phyloP scores from a whole-genome alignment of 495 filamentous ascomycete genomes.

The Opeltia flavorubescens region DNA sequence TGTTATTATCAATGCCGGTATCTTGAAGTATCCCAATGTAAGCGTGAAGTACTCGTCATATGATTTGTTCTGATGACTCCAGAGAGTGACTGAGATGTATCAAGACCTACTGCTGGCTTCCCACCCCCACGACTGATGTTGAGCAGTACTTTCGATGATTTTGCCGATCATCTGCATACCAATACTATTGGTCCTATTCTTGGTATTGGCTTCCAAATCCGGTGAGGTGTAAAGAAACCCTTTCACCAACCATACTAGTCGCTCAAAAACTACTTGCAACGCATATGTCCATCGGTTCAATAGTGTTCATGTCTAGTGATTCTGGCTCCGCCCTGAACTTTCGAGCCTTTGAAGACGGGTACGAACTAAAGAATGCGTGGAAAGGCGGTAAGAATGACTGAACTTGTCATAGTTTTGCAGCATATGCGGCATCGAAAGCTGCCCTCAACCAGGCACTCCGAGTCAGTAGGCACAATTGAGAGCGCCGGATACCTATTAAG shows the following conservation, averaged over 20 bases:
- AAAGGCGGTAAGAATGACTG: neutral
- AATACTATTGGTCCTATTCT: constrained; percentile 45
- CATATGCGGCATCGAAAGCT: constrained; percentile 43
- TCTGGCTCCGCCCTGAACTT: constrained; percentile 32
- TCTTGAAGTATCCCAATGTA: constrained; percentile 42
- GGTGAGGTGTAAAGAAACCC: too few species aligned
- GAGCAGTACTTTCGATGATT: constrained; percentile 33
- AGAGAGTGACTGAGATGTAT: constrained; percentile 40
- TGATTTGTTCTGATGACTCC: constrained; percentile 7
- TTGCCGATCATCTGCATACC: constrained; percentile 39
- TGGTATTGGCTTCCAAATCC: too few species aligned
- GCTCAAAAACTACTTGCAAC: constrained; percentile 36
- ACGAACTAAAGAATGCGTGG: neutral
- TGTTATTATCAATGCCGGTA: constrained; percentile 42
- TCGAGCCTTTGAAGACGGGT: constrained; percentile 40
- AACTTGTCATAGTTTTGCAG: constrained; percentile 29
- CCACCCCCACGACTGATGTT: constrained; percentile 2
- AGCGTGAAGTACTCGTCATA: neutral
- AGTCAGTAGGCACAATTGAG: constrained; percentile 8
- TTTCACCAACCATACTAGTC: too few species aligned
- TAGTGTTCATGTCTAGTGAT: constrained; percentile 40
- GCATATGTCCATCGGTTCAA: constrained; percentile 27
- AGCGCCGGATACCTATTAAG: neutral
- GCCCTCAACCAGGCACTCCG: constrained; percentile 41
- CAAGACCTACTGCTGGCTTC: neutral